Percentiles rank a stretch among this genome's conserved stretches.
phyloP scores from a whole-genome alignment of 306 rosid genomes.

The Alnus rubra region DNA sequence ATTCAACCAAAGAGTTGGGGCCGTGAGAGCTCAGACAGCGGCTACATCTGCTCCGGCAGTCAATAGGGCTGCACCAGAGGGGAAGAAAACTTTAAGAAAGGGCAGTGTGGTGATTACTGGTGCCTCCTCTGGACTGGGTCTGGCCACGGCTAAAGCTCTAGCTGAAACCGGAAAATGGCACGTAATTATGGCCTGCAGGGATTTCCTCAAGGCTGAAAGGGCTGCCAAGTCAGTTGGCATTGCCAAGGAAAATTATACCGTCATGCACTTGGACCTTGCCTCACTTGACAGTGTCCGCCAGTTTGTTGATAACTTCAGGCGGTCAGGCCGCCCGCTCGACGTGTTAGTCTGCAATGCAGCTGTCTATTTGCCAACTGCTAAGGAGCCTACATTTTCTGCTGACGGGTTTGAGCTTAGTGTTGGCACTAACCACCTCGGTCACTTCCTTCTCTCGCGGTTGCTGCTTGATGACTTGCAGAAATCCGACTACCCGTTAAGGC shows the following conservation, averaged over 20 bases:
- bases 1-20: slow-evolving; percentile 42
- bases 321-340: slow-evolving; percentile 69
- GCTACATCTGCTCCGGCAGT: slow-evolving; percentile 71
- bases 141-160: slow-evolving; percentile 92
- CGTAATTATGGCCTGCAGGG: slow-evolving; percentile 97
- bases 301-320: slow-evolving; percentile 74
- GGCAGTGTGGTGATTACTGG: slow-evolving; percentile 90
- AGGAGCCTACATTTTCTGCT: slow-evolving; percentile 87
- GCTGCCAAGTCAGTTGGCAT: slow-evolving; percentile 95
- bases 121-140: slow-evolving; percentile 95
- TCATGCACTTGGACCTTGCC: slow-evolving; percentile 96
- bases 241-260: slow-evolving; percentile 69
- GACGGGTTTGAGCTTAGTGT: slow-evolving; percentile 97
- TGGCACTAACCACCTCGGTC: slow-evolving; percentile 95
- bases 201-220: slow-evolving; percentile 92
- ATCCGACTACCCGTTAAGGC: slow-evolving; percentile 85
- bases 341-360: slow-evolving; percentile 96
- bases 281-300: slow-evolving; percentile 93
- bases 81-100: slow-evolving; percentile 88
- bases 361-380: slow-evolving; percentile 89
- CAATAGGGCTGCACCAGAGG: slow-evolving; percentile 56
- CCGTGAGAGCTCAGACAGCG: slow-evolving; percentile 66
- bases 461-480: slow-evolving; percentile 75
- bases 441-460: slow-evolving; percentile 86
- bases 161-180: slow-evolving; percentile 99